phyloP scores from a whole-genome alignment of 2,329 filamentous ascomycete genomes.

The Ophiostoma montium region DNA sequence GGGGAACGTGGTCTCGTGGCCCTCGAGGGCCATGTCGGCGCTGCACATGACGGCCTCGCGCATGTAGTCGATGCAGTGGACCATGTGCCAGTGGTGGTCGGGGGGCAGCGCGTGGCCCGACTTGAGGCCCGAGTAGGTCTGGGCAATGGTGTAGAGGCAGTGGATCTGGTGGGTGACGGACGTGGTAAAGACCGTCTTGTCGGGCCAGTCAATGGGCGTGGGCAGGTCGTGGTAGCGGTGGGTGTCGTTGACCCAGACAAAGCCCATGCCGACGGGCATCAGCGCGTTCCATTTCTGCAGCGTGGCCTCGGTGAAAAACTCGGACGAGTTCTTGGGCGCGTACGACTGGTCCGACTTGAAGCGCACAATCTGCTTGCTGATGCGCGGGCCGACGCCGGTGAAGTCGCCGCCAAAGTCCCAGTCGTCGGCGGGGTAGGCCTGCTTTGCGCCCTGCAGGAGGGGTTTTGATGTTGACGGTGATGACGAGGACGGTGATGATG shows the following conservation, averaged over 20 bases:
- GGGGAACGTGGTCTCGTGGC: constrained; percentile 31
- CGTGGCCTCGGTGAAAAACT: constrained; percentile 23
- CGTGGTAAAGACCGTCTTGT: constrained; percentile 24
- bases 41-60: constrained; percentile 32
- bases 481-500: too few species aligned
- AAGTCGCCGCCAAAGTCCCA: constrained; percentile 24
- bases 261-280: constrained; percentile 25
- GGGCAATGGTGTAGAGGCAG: constrained; percentile 27
- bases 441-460: background rate
- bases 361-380: constrained; percentile 20
- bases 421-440: constrained; percentile 10
- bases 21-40: constrained; percentile 31
- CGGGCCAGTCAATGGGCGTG: constrained; percentile 21
- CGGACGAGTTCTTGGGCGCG: constrained; percentile 22
- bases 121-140: constrained; percentile 29
- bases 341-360: constrained; percentile 23
- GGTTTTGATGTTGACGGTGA: constrained; percentile 8
- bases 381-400: constrained; percentile 22
- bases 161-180: constrained; percentile 25
- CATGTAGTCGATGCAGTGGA: constrained; percentile 35
- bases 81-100: constrained; percentile 33
- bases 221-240: constrained; percentile 23
- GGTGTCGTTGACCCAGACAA: constrained; percentile 23
- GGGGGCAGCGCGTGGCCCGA: constrained; percentile 25
- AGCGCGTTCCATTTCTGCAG: constrained; percentile 23